Base-by-base conservation (phyloP, 2,329 filamentous ascomycete genomes). In the Coniochaeta ligniaria region DNA sequence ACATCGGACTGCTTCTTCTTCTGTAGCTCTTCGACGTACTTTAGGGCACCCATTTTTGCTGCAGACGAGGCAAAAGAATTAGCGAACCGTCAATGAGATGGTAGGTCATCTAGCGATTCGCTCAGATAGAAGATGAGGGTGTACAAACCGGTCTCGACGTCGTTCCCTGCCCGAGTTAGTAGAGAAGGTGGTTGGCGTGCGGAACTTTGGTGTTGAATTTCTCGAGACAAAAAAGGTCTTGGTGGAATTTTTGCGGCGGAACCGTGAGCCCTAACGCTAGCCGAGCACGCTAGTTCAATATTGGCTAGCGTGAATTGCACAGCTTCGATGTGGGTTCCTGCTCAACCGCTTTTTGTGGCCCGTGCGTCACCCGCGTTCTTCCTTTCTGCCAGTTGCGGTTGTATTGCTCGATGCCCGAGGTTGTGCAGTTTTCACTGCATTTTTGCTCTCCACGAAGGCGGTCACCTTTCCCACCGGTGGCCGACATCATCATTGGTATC, bases 1-100 rank as follows among this genome's bases (percentile, higher is more conserved):
- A 99, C 90, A 88, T 99, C 95, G 81, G 92, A 96, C 90, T 99
- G 95, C 92, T 99, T 99, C 92, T 96, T 97, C 92, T 99, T 98
- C 83, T 97, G 92, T 85, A 99, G 90, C 88, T 99, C 95, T 89
- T 99, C 96, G 84, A 99, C 92, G 86, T 96, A 99, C 86, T 99
- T 99, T 82, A 97, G 92, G 86, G 94, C 94, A 91, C 95, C 95
- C 95, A 97, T 97, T 87, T 94, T 85, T 78, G 75, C 82, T 84
- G 70, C 22, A 58, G 17, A 31, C 36, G 56, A 58, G 24, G 7
- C 6, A n/a, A 26, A 45, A 28, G 6, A 33, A 17, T 58, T 43
- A 58, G 38, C 36, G 9, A 24, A 35, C 56, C 8, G 71, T 65
- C 58, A 31, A 58, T 52, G 31, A 24, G 56, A 63, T 58, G 57